Conservation (phyloP, 73 alveolate species). For the Paramecium caudatum region DNA sequence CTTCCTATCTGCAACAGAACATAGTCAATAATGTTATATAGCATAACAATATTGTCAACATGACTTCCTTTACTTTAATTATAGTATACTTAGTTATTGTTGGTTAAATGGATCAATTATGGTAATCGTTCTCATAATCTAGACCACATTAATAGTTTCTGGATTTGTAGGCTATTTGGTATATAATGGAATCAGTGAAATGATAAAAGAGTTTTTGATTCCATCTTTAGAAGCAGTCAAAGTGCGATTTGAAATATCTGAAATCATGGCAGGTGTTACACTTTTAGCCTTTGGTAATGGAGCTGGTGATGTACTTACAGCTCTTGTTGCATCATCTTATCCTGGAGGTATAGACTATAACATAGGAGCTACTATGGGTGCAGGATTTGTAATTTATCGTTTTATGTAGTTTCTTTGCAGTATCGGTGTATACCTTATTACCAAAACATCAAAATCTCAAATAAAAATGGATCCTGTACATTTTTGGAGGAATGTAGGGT, state of each 20-base stretch:
- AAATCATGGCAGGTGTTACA: conserved; percentile 63
- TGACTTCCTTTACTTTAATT: conserved; percentile 47
- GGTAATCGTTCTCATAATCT: neutral
- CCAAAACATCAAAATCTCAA: conserved; percentile 11
- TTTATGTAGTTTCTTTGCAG: conserved; percentile 47
- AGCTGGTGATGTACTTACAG: conserved; percentile 61
- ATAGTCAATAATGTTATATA: conserved; percentile 3
- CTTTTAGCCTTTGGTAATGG: conserved; percentile 59
- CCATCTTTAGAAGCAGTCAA: conserved; percentile 48
- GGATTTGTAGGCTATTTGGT: conserved; percentile 64
- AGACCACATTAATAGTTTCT: conserved; percentile 23
- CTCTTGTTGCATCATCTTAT: conserved; percentile 63
- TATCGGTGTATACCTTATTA: conserved; percentile 21
- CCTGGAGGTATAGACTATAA: conserved; percentile 48
- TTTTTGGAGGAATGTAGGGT: conserved; percentile 55
- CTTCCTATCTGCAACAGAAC: conserved; percentile 31
- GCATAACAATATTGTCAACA: neutral
- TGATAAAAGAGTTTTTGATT: conserved; percentile 35
- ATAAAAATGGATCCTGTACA: conserved; percentile 26
- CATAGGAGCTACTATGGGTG: conserved; percentile 1
- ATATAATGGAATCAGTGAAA: conserved; percentile 39
- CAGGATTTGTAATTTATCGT: conserved; percentile 21
- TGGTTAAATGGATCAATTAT: conserved; percentile 10
- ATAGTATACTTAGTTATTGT: conserved; percentile 50
- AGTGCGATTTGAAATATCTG: conserved; percentile 10